Conservation (phyloP, 805 yeast genomes). For the Zygosaccharomyces gambellarensis region DNA sequence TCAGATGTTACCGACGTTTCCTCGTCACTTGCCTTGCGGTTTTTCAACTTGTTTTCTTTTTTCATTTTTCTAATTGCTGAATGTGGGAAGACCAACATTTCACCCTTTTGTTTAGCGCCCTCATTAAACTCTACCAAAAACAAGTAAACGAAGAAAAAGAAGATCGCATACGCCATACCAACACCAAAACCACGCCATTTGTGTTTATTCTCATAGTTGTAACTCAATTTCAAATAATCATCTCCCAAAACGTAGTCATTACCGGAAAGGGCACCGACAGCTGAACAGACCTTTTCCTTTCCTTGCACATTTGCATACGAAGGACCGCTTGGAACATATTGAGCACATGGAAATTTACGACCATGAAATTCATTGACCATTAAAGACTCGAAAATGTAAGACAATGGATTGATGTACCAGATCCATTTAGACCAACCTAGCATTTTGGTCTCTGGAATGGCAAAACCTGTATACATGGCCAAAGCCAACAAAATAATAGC, state of each 20-base stretch:
- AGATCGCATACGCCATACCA: constrained; percentile 47
- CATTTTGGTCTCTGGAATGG: constrained; percentile 51
- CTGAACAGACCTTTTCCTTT: constrained; percentile 47
- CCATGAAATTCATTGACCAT: constrained; percentile 55
- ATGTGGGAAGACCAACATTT: constrained; percentile 55
- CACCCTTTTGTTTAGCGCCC: constrained; percentile 69
- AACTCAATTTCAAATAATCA: constrained; percentile 42
- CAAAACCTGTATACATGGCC: constrained; percentile 53
- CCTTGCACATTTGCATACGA: constrained; percentile 36
- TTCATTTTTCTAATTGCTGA: constrained; percentile 44
- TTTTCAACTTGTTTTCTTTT: constrained; percentile 35
- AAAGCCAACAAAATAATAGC: constrained; percentile 45
- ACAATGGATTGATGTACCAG: constrained; percentile 54
- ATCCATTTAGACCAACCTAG: constrained; percentile 66
- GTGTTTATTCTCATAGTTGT: constrained; percentile 42
- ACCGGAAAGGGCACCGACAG: constrained; percentile 56
- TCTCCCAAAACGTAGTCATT: constrained; percentile 47
- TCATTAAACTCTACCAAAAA: constrained; percentile 51
- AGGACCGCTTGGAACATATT: constrained; percentile 46
- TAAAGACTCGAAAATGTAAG: constrained; percentile 53
- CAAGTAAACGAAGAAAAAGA: constrained; percentile 53
- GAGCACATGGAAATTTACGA: constrained; percentile 42
- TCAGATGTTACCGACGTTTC: constrained; percentile 21
- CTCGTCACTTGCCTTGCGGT: constrained; percentile 26
- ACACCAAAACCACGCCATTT: constrained; percentile 68